Evolutionary conservation across 2,329 filamentous ascomycete genomes (phyloP).

Genomic region (Calonectria pseudoreteaudii): DNA sequence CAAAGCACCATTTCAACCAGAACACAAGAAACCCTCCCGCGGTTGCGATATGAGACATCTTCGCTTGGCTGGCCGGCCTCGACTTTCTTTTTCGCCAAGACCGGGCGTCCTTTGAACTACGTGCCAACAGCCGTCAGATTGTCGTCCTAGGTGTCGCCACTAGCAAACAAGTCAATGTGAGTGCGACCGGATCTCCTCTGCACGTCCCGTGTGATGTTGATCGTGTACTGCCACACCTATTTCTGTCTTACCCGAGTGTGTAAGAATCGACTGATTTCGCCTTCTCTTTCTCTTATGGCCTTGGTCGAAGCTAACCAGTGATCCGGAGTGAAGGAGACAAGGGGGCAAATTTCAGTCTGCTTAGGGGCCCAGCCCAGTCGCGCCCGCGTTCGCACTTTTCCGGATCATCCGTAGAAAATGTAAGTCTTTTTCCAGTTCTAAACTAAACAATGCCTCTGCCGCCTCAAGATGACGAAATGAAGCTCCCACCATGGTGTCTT

Average conservation of each 20-base stretch:
- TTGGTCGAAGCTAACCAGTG: neutral
- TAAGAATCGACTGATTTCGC: constrained; percentile 3
- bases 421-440: neutral
- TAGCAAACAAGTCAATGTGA: neutral
- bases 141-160: neutral
- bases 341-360: constrained; percentile 13
- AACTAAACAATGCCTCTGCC: neutral
- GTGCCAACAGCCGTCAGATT: neutral
- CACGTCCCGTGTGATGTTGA: neutral
- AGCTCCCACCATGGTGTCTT: neutral
- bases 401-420: neutral
- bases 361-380: neutral
- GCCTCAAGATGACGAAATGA: neutral
- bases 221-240: neutral
- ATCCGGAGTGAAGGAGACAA: neutral
- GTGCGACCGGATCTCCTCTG: constrained; percentile 1
- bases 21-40: neutral
- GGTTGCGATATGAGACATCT: constrained; percentile 5
- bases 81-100: constrained; percentile 1
- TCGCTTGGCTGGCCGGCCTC: neutral
- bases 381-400: neutral
- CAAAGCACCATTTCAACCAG: neutral
- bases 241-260: constrained; percentile 1
- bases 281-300: neutral
- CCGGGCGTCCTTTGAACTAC: neutral